Base-by-base conservation (phyloP, 805 yeast species). In the Komagataella pseudopastoris region DNA sequence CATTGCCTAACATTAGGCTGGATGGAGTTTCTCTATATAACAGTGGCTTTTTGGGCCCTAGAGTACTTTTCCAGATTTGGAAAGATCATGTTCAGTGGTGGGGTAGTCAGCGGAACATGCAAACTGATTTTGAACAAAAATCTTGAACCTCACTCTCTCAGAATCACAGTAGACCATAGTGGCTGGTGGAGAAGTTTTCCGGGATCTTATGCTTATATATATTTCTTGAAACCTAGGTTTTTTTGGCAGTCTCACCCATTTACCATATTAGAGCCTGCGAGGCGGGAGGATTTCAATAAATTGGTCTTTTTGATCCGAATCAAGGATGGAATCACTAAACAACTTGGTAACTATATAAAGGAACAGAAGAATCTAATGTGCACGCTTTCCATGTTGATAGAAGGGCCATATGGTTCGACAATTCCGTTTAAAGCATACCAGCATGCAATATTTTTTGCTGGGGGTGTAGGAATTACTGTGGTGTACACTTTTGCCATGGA, bases 211-310 rank as follows among this genome's bases (percentile, higher is more conserved):
- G 78, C 74, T 1, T 84, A 70, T 58, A 64, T 86, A 43, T 75
- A 81, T 64, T 80, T 84, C 61, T 55, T 82, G 52, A 67, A 76
- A 46, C 70, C 75, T 16, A 60, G 65, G 2, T 64, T 72, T 45
- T 79, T 82, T 62, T 82, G 83, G 81, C 88, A 84, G 61, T 77
- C 84, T 4, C 89, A 85, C 62, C 91, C 91, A 4, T 84, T 86
- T 65, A 81, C 90, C 1, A 30, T 30, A 10, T 30, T 30, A 10
- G 39, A 14, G 39, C 39, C 39, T 30, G 39, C 39, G 39, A 30
- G n/a, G 39, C 14, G 14, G 39, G 39, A 30, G 14, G 39, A 30
- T 30, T 30, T 30, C 39, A 30, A 30, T 10, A 30, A 30, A 30
- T 8, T 30, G 39, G 39, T 30, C 14, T 30, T 30, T 30, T 30